These are phyloP conservation scores for Botryosphaeria dothidea DNA, from an alignment of 2,329 filamentous ascomycete genomes.

Conservation along the genomic window DNA sequence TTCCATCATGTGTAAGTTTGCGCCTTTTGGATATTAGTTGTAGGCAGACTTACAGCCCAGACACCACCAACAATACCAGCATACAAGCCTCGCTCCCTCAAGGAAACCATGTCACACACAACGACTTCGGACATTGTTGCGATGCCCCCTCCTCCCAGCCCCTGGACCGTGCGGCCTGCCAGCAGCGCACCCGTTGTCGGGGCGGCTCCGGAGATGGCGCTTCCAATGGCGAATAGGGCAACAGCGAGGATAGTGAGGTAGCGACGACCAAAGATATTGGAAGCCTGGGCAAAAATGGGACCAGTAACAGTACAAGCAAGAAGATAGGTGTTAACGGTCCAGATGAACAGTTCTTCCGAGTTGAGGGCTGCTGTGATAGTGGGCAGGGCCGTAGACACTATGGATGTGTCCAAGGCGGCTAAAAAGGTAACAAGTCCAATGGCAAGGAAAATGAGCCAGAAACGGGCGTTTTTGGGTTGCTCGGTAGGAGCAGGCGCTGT, in stretches of 20 bases:
- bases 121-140: constrained; percentile 42
- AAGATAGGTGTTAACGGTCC: constrained; percentile 37
- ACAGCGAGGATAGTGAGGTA: constrained; percentile 31
- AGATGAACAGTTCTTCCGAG: constrained; percentile 34
- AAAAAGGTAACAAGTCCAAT: constrained; percentile 26
- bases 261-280: constrained; percentile 32
- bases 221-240: constrained; percentile 53
- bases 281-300: constrained; percentile 50
- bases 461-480: neutral
- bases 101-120: constrained; percentile 53
- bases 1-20: no score
- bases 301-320: constrained; percentile 45
- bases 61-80: constrained; percentile 28
- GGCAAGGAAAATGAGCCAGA: neutral
- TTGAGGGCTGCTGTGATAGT: constrained; percentile 38
- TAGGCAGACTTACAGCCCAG: no score
- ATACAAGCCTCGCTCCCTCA: constrained; percentile 47
- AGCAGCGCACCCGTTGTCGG: constrained; percentile 51
- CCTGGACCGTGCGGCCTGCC: constrained; percentile 57
- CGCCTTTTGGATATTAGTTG: no score
- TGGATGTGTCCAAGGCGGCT: constrained; percentile 40
- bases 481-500: no score
- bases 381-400: constrained; percentile 45
- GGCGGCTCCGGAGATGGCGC: constrained; percentile 54
- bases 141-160: constrained; percentile 49